Evolutionary conservation across 257 asterid species (phyloP).

Genomic region (Asclepias syriaca): DNA sequence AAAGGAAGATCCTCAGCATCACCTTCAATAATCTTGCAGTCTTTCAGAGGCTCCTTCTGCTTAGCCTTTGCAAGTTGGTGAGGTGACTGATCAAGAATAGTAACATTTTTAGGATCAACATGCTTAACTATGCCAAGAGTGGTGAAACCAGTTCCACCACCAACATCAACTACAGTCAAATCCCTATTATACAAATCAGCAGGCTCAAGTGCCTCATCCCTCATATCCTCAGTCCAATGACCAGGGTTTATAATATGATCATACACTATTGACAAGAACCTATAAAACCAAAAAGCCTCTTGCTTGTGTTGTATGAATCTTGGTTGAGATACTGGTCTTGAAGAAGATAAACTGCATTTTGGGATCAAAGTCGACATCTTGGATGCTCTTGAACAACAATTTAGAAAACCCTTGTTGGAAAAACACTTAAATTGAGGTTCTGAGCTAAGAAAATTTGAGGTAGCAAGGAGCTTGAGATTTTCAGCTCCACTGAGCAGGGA

Average conservation of each 20-base stretch:
- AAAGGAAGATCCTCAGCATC: conserved; percentile 99
- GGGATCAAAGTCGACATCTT: conserved; percentile 7
- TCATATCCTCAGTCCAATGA: conserved; percentile 84
- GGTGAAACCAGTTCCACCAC: conserved; percentile 97
- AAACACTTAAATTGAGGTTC: conserved; percentile 19
- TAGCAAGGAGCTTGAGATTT: conserved; percentile 20
- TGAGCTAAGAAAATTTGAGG: conserved; percentile 23
- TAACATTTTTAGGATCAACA: conserved; percentile 90
- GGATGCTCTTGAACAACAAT: conserved; percentile 11
- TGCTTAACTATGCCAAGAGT: conserved; percentile 85
- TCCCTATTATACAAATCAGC: conserved; percentile 30
- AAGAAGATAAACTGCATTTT: conserved; percentile 29
- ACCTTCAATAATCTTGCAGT: conserved; percentile 80
- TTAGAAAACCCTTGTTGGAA: conserved; percentile 19
- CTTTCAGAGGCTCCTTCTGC: conserved; percentile 78
- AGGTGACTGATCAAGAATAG: conserved; percentile 97
- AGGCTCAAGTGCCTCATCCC: conserved; percentile 77
- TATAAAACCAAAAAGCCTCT: conserved; percentile 35
- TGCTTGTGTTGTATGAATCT: conserved; percentile 90
- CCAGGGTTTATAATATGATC: conserved; percentile 41
- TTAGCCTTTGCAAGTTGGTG: conserved; percentile 93
- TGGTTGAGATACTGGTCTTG: conserved; percentile 81
- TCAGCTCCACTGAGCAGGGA: conserved; percentile 33
- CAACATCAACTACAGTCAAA: conserved; percentile 83
- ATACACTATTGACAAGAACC: conserved; percentile 39